Evolutionary conservation across 768 basidiomycete genomes (phyloP), one percentile per base, ranked within the genome.

Genomic region (Serpula lacrymans): DNA sequence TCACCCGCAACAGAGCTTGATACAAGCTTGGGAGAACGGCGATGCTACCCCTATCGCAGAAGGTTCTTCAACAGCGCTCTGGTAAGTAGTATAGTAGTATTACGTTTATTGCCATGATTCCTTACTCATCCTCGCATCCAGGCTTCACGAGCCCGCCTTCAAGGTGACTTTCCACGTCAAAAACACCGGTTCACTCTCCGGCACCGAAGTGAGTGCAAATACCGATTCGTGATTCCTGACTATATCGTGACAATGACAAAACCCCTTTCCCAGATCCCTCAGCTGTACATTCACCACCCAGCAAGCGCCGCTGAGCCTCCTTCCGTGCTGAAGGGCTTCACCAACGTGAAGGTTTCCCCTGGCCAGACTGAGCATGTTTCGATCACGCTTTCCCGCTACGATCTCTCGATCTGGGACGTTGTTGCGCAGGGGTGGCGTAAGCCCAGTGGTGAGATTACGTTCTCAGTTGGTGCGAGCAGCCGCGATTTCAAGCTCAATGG

Each of bases 331-430:
- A 75, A 69, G 43, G 84, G 83, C 11, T 85, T 87, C 64, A 72
- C 69, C 20, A 67, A 82, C 49, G 61, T 78, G 29, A 64, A 69
- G 21, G 41, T 82, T 0, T 41, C 54, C 3, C 68, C 75, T 4
- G 73, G 74, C 3, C 53, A 77, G 53, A 69, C 49, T 22, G 58
- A 63, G 50, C 53, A 42, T 5, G 75, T 79, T 11, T 67, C 61
- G 7, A 67, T 87, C 47, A 68, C 64, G 11, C 62, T 87, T 31
- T 78, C 81, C 8, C 66, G 80, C 31, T 78, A 82, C 50, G 79
- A 82, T 47, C 55, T 84, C 49, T 80, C 75, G n/a, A 71, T 82
- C 41, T 88, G 84, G 86, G 82, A 88, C 59, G 72, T 70, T 5
- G 70, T 55, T 11, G 62, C 63, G 24, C 86, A 88, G 60, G 76